phyloP scores from a whole-genome alignment of 2,329 filamentous ascomycete genomes.

The Microdochium paspali region DNA sequence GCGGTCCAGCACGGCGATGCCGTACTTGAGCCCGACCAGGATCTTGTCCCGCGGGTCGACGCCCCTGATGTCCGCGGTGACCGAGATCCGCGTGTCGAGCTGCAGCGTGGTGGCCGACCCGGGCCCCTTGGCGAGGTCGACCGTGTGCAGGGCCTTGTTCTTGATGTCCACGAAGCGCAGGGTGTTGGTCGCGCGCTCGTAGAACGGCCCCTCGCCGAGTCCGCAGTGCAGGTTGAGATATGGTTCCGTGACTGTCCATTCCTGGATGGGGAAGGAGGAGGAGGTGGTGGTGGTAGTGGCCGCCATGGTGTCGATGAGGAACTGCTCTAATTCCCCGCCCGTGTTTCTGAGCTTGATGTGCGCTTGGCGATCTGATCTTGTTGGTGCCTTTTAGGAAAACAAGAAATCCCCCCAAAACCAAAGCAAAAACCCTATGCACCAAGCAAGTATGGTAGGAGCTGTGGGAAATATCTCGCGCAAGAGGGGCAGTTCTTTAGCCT shows the following conservation, averaged over 20 bases:
- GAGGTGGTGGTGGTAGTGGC: constrained; percentile 17
- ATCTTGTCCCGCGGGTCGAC: constrained; percentile 54
- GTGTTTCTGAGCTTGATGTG: too few relatives aligned
- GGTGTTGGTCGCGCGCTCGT: constrained; percentile 53
- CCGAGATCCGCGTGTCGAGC: constrained; percentile 45
- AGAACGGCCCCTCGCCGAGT: constrained; percentile 68
- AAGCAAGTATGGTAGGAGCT: too few relatives aligned
- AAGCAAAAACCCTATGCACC: too few relatives aligned
- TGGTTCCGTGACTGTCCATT: constrained; percentile 41
- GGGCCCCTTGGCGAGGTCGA: constrained; percentile 56
- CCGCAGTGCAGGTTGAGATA: constrained; percentile 55
- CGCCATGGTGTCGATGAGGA: too few relatives aligned
- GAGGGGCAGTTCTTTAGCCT: too few relatives aligned
- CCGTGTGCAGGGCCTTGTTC: constrained; percentile 61
- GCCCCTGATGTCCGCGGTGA: constrained; percentile 73
- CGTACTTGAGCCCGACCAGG: constrained; percentile 71
- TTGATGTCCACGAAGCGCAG: constrained; percentile 80
- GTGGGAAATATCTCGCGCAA: too few relatives aligned
- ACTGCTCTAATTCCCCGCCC: too few relatives aligned
- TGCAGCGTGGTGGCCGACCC: constrained; percentile 52
- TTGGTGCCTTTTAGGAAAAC: too few relatives aligned
- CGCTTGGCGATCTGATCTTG: too few relatives aligned
- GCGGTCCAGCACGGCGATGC: constrained; percentile 69
- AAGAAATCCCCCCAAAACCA: too few relatives aligned
- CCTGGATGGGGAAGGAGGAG: constrained; percentile 22